Percentiles rank a stretch among this genome's conserved stretches.
phyloP scores from a whole-genome alignment of 208 protist species.

The Leishmania amazonensis region DNA sequence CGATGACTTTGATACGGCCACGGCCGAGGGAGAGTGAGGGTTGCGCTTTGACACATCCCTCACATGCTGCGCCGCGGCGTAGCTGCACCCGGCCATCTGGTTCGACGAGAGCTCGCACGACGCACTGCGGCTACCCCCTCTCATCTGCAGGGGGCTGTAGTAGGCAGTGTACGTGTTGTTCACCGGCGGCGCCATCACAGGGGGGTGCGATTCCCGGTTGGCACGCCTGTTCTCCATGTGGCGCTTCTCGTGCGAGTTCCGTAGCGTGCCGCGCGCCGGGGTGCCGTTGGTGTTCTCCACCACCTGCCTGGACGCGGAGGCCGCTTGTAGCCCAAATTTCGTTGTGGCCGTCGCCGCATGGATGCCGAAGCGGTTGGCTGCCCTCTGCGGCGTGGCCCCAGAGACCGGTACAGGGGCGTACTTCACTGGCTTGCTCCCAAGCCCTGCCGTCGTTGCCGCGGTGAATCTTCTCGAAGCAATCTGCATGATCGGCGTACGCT shows the following conservation, averaged over 20 bases:
- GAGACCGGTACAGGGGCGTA: too few species aligned
- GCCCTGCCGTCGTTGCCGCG: not conserved
- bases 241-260: conserved; percentile 12
- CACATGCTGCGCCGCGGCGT: conserved; percentile 18
- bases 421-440: not conserved
- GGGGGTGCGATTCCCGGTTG: conserved; percentile 3
- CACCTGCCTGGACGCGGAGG: not conserved
- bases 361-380: conserved; percentile 3
- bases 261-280: not conserved
- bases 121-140: not conserved
- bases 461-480: not conserved
- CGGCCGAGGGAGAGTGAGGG: not conserved
- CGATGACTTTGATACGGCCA: conserved; percentile 1
- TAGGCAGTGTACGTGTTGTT: conserved; percentile 17
- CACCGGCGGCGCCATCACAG: not conserved
- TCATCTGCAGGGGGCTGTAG: conserved; percentile 18
- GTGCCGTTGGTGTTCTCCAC: not conserved
- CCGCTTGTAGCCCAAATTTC: not conserved
- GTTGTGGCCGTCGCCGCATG: conserved; percentile 1
- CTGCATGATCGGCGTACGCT: not conserved
- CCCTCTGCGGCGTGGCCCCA: not conserved
- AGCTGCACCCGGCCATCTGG: not conserved
- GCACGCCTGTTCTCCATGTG: conserved; percentile 14
- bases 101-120: conserved; percentile 13
- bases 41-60: conserved; percentile 5